Base-by-base conservation (phyloP, 371 early-diverging fungal species). In the Polyrhizophydium stewartii region DNA sequence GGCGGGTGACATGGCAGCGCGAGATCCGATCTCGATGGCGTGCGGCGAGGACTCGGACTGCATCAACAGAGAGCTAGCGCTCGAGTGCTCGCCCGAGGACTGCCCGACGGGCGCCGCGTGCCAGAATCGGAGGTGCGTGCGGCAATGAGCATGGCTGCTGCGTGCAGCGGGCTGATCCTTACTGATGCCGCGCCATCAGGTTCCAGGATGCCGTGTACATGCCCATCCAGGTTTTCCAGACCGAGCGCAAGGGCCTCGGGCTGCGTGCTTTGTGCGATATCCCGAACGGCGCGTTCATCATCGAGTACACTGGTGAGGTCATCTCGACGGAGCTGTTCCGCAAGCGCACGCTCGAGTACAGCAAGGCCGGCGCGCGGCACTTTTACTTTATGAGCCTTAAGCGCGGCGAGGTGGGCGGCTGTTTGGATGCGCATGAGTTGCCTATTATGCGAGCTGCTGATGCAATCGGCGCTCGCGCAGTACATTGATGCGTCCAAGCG, bases 241-340 rank as follows among this genome's bases (percentile, higher is more conserved):
- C 97, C 0, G 91, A 85, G 10, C 85, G 86, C 65, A 97, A 97
- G 68, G 99, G 99, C 0, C 93, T 80, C 67, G 99, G 99, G 3
- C 71, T 98, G 41, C 78, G 88, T 60, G 90, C 96, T 1, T 71
- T 81, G 47, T 80, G 83, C 1, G 67, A 75, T 21, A 65, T 95
- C 1, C 76, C 27, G 33, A 76, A 75, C 38, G 67, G 66, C 3
- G 31, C 65, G 9, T 96, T 97, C 73, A 87, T 98, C 51, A 90
- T 94, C 82, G 97, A 98, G 74, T 98, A 98, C 72, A 84, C 90
- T 63, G 99, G 99, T 31, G 99, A 98, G 69, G 91, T 97, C 1
- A 84, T 98, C 27, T 75, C 93, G 2, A 73, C 84, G 30, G 61
- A 73, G 25, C 86, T 86, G 62, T 96, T 97, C 67, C 70, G 86